Evolutionary conservation across 2,329 filamentous ascomycete species (phyloP).

Genomic region (Pseudohalonectria lignicola): DNA sequence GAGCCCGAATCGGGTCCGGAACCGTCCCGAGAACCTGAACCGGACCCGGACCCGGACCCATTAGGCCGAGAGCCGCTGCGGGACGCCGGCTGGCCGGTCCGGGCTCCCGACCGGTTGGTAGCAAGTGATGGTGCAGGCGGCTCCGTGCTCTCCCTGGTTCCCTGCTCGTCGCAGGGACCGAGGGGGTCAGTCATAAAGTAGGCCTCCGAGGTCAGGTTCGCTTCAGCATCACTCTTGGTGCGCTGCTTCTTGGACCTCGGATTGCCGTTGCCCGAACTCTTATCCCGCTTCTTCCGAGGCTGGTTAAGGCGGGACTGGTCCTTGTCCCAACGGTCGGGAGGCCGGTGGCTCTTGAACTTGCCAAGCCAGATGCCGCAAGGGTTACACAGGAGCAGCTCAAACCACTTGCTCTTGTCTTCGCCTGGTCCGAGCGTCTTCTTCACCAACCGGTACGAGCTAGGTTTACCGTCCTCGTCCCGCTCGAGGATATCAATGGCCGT

Average conservation of each 20-base stretch:
- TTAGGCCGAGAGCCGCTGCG: too few species aligned
- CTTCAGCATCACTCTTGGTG: conserved; percentile 32
- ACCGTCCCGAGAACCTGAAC: too few species aligned
- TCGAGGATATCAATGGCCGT: conserved; percentile 63
- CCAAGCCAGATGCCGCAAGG: conserved; percentile 92
- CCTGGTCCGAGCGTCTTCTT: conserved; percentile 58
- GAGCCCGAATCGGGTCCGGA: too few species aligned
- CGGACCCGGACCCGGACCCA: too few species aligned
- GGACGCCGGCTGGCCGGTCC: too few species aligned
- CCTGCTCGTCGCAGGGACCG: conserved; percentile 28
- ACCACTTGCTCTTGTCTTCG: conserved; percentile 58
- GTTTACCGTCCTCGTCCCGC: conserved; percentile 49
- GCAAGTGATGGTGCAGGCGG: too few species aligned
- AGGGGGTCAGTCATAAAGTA: conserved; percentile 42
- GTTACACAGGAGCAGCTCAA: conserved; percentile 75
- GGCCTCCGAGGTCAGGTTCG: conserved; percentile 40
- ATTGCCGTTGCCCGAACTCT: conserved; percentile 25
- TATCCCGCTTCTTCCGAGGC: conserved; percentile 34
- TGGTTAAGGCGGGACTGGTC: conserved; percentile 40
- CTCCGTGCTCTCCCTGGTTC: conserved; percentile 5
- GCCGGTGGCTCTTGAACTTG: conserved; percentile 78
- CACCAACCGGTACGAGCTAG: conserved; percentile 60
- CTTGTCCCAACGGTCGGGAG: conserved; percentile 72
- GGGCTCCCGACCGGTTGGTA: too few species aligned
- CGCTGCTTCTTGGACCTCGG: conserved; percentile 36